These are phyloP conservation scores for Dimocarpus longan DNA, from an alignment of 345 rosid genomes.

Conservation along the genomic window DNA sequence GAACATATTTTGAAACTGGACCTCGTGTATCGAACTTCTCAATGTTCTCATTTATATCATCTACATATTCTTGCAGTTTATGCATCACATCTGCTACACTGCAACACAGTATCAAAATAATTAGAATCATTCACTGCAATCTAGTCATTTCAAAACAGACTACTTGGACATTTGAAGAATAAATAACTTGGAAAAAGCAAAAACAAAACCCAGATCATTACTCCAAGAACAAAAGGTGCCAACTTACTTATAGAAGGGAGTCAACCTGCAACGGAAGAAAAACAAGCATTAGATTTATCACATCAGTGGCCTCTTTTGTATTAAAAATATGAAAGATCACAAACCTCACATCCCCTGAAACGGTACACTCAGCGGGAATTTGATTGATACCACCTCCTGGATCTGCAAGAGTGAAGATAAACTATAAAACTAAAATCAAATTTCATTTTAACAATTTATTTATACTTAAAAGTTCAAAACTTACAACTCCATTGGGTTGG, in stretches of 20 bases:
- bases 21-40: constrained; percentile 72
- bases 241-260: constrained; percentile 95
- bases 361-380: constrained; percentile 87
- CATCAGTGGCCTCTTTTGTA: neutral
- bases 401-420: constrained; percentile 47
- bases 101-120: constrained; percentile 24
- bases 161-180: neutral
- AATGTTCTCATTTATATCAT: constrained; percentile 75
- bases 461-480: constrained; percentile 28
- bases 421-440: constrained; percentile 24
- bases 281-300: constrained; percentile 17
- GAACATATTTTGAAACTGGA: constrained; percentile 85
- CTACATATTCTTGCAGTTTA: constrained; percentile 80
- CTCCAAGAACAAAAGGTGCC: constrained; percentile 14
- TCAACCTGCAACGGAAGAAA: constrained; percentile 60
- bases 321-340: constrained; percentile 16
- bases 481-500: constrained; percentile 98
- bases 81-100: constrained; percentile 70
- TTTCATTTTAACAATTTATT: constrained; percentile 15
- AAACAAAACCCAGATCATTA: neutral
- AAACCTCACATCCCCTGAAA: constrained; percentile 95
- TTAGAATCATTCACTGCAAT: constrained; percentile 18
- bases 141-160: constrained; percentile 1
- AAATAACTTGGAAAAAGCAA: neutral
- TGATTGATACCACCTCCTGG: constrained; percentile 99